A percentile compares a stretch with the other conserved stretches of the same genome.
Conservation (phyloP, 2,329 filamentous ascomycete species). For the Hymenoscyphus repandus region DNA sequence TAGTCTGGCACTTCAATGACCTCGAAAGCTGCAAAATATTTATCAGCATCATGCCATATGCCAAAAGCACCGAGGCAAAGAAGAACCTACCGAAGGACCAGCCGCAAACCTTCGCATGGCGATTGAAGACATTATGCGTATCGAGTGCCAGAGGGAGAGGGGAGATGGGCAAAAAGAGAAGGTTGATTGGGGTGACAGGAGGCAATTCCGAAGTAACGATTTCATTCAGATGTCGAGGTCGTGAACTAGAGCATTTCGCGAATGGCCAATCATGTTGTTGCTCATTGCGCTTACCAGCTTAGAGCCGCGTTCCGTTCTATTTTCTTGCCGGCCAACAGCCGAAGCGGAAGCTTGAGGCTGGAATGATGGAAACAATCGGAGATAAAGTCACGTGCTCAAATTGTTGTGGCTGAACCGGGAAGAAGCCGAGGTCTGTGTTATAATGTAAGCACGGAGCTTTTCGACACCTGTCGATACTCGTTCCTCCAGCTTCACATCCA, state of each 20-base stretch:
- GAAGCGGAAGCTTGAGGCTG: not conserved
- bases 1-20: slow-evolving; percentile 52
- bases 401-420: no score
- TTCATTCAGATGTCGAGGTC: slow-evolving; percentile 11
- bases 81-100: slow-evolving; percentile 48
- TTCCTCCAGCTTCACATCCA: not conserved
- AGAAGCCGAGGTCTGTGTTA: no score
- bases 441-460: no score
- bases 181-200: not conserved
- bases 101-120: slow-evolving; percentile 56
- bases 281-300: slow-evolving; percentile 13
- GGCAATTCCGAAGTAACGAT: not conserved
- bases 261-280: slow-evolving; percentile 15
- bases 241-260: slow-evolving; percentile 15
- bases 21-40: slow-evolving; percentile 27
- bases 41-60: slow-evolving; percentile 19
- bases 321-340: not conserved
- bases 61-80: slow-evolving; percentile 9
- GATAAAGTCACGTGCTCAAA: not conserved
- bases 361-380: not conserved
- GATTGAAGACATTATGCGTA: slow-evolving; percentile 56
- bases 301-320: not conserved
- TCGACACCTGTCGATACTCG: no score
- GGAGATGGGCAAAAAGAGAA: slow-evolving; percentile 10
- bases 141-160: slow-evolving; percentile 10